phyloP scores from a whole-genome alignment of 179 eudicot genomes.

The Patellifolia procumbens region DNA sequence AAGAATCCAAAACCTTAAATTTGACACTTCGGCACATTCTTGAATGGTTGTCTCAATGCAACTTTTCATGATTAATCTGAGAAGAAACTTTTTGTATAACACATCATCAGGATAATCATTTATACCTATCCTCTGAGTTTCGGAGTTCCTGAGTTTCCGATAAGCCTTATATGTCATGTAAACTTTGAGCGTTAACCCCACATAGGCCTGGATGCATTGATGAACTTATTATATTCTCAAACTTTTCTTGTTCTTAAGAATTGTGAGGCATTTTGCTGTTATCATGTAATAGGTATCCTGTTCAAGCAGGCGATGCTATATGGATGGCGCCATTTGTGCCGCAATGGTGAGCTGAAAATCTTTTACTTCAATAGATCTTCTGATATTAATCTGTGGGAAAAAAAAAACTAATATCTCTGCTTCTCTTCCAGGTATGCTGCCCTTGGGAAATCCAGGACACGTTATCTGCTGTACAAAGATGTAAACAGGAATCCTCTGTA shows the following conservation, averaged over 20 bases:
- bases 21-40: too few species aligned
- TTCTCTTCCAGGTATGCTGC: constrained; percentile 85
- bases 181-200: not conserved
- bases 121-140: too few species aligned
- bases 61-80: too few species aligned
- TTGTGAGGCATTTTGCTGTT: not conserved
- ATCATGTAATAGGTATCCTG: constrained; percentile 73
- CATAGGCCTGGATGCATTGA: not conserved
- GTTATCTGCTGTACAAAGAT: constrained; percentile 93
- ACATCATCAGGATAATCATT: too few species aligned
- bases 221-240: not conserved
- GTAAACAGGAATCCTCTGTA: constrained; percentile 85
- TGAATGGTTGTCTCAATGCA: too few species aligned
- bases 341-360: constrained; percentile 64
- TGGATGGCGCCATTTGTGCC: constrained; percentile 99
- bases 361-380: not conserved
- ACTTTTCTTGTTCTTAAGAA: not conserved
- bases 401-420: constrained; percentile 18
- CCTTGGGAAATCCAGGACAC: constrained; percentile 79
- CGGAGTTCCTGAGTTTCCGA: too few species aligned
- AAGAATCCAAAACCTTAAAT: too few species aligned
- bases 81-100: too few species aligned
- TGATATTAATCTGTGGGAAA: not conserved
- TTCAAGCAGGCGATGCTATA: constrained; percentile 91
- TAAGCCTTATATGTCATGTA: not conserved